phyloP scores from a whole-genome alignment of 2,329 filamentous ascomycete genomes.

The Trichoderma pleuroti region DNA sequence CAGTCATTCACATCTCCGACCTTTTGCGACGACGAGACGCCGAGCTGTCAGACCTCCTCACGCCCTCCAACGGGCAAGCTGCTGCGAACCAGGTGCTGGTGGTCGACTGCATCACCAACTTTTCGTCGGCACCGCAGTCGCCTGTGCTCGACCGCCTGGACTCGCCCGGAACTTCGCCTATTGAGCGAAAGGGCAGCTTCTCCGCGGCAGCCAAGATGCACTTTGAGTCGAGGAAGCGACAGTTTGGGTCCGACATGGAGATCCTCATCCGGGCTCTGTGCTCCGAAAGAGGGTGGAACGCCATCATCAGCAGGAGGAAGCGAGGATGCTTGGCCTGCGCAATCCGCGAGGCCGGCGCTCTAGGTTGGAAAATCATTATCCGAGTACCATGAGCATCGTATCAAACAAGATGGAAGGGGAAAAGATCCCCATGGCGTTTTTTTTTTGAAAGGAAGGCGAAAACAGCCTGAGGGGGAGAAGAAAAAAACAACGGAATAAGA shows the following conservation, averaged over 20 bases:
- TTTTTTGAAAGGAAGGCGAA: background rate
- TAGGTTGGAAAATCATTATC: constrained; percentile 67
- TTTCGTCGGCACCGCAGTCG: constrained; percentile 46
- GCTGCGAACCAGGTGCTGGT: constrained; percentile 47
- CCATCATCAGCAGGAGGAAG: constrained; percentile 63
- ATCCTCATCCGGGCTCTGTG: constrained; percentile 70
- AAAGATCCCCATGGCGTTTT: background rate
- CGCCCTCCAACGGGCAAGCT: constrained; percentile 31
- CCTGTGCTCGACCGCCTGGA: constrained; percentile 41
- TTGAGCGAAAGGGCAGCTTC: constrained; percentile 37
- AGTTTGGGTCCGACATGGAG: constrained; percentile 64
- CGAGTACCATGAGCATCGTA: constrained; percentile 45
- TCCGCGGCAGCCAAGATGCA: constrained; percentile 51
- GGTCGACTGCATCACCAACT: constrained; percentile 60
- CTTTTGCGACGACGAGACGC: constrained; percentile 47
- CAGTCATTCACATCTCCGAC: constrained; percentile 55
- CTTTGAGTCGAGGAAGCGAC: constrained; percentile 53
- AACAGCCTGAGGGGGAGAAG: background rate
- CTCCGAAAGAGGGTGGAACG: constrained; percentile 70
- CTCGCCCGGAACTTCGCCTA: constrained; percentile 28
- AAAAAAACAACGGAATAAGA: background rate
- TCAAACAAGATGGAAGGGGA: background rate
- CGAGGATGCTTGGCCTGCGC: constrained; percentile 71
- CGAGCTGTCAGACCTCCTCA: constrained; percentile 47
- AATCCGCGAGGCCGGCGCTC: constrained; percentile 68